phyloP scores from a whole-genome alignment of 371 early-diverging fungal genomes.

The Blyttiomyces sp. region DNA sequence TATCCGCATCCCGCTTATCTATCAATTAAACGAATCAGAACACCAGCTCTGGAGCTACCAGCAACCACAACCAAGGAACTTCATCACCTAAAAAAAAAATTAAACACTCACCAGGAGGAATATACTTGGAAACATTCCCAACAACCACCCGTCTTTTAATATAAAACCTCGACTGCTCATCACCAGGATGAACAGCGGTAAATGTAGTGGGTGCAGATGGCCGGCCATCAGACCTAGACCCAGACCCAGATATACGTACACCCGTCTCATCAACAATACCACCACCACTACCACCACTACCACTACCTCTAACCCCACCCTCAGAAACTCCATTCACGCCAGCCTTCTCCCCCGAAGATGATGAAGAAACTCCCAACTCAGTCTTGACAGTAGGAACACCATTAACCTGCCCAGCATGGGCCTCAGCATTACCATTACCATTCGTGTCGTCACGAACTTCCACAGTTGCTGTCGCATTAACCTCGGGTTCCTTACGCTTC shows the following conservation, averaged over 20 bases:
- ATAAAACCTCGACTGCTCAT: slow-evolving; percentile 63
- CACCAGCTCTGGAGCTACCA: no score
- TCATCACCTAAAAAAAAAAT: neutral
- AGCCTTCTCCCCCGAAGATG: no score
- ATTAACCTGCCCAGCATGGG: no score
- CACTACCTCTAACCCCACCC: no score
- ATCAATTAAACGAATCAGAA: neutral
- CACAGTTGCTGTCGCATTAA: neutral
- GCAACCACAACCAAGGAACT: no score
- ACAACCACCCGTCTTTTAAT: slow-evolving; percentile 73
- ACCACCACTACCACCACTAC: neutral
- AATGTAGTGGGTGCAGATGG: no score
- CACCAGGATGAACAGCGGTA: neutral
- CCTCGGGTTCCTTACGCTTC: neutral
- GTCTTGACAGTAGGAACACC: no score
- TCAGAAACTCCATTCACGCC: no score
- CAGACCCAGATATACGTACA: no score
- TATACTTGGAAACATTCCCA: slow-evolving; percentile 82
- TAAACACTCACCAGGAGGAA: slow-evolving; percentile 49
- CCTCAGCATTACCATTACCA: neutral
- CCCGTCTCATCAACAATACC: no score
- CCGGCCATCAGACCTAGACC: no score
- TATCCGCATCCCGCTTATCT: slow-evolving; percentile 62
- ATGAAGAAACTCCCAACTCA: no score
- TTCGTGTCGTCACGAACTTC: neutral